Base-by-base conservation (phyloP, 2,329 filamentous ascomycete genomes). In the Verticillium longisporum region DNA sequence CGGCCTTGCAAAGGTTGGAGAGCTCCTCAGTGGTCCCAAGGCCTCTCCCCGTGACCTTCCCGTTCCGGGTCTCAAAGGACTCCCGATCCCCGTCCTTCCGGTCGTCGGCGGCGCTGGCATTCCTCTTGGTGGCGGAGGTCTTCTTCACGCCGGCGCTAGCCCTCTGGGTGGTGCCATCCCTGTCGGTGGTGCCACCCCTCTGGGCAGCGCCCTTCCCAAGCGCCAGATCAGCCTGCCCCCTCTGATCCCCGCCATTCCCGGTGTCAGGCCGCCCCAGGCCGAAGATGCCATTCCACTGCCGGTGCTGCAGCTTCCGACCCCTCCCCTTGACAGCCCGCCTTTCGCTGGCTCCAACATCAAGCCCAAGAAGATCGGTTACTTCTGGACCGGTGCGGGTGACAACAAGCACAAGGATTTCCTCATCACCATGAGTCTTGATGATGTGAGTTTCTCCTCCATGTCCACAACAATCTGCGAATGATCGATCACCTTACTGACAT, bases 321-420 rank as follows among this genome's bases (percentile, higher is more conserved):
- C 84, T 57, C 79, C 84, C 0, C 70, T 86, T n/a, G 73, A 76
- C 2, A 83, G 80, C 65, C 78, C 78, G 9, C 80, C 79, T 6
- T 86, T 85, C 63, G 75, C 73, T 11, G 73, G 77, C 2, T 82
- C 80, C 68, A 74, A 82, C 62, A 79, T 87, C 68, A 82, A 81
- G 73, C 84, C 85, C 33, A 87, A 87, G 80, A 87, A 87, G 75
- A 83, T 87, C 68, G 85, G 83, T 0, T 86, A 86, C 72, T 86
- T 87, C 73, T 87, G 83, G 83, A 85, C 83, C 59, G 84, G 79
- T 18, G 76, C 84, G 37, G 84, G 82, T 38, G 83, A 87, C 67
- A 86, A 87, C 67, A 67, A 78, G 56, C 83, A 87, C 71, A 80
- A 80, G 68, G 80, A 86, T 65, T 87, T 86, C 70, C 70, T 87